These are phyloP conservation scores for Monosporascus ibericus DNA, from an alignment of 2,329 filamentous ascomycete genomes.

Conservation along the genomic window DNA sequence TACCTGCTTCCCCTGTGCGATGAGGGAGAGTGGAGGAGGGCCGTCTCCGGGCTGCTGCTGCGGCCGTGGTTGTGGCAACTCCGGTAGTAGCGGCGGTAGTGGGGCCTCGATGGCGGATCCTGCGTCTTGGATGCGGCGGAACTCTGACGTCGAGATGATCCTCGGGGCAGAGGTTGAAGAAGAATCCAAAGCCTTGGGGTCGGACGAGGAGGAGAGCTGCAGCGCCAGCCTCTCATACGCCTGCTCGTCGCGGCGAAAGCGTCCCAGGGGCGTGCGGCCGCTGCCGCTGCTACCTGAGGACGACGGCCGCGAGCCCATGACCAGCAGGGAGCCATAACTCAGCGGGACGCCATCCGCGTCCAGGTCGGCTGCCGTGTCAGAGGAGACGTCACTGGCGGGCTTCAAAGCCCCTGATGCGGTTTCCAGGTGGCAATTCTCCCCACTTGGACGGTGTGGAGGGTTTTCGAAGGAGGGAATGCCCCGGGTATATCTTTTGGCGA, in stretches of 20 bases:
- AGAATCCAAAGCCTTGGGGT: not conserved
- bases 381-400: not conserved
- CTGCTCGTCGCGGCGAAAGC: slow-evolving; percentile 13
- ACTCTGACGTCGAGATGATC: too few species aligned
- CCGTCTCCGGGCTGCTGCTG: too few species aligned
- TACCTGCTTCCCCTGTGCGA: too few species aligned
- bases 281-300: not conserved
- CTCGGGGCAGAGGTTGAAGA: too few species aligned
- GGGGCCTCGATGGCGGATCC: too few species aligned
- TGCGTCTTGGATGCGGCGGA: too few species aligned
- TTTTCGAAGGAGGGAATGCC: not conserved
- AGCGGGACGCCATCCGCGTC: not conserved
- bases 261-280: slow-evolving; percentile 10
- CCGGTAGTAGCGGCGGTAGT: too few species aligned
- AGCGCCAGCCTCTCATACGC: slow-evolving; percentile 15
- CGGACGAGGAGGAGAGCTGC: slow-evolving; percentile 4
- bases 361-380: too few species aligned
- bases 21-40: too few species aligned
- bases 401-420: not conserved
- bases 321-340: not conserved
- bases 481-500: not conserved
- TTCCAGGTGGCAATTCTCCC: not conserved
- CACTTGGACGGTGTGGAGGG: not conserved
- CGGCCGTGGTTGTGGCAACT: too few species aligned
- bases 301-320: not conserved